A percentile compares a stretch with the other conserved stretches of the same genome.
These are phyloP conservation scores for Aspergillus japonicus DNA, from an alignment of 2,329 filamentous ascomycete genomes.

Conservation along the genomic window DNA sequence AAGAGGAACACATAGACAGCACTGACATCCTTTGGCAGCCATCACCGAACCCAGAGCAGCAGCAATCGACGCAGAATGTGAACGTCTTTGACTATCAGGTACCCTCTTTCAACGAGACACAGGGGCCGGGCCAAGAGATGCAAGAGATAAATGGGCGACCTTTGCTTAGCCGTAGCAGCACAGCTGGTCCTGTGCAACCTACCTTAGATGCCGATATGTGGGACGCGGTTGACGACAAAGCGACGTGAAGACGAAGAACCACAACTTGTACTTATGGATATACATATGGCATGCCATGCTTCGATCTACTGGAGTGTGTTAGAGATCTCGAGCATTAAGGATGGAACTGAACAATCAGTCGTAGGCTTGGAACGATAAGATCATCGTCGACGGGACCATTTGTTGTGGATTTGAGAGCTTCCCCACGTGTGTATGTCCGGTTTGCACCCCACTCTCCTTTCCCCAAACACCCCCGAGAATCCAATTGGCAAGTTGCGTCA, in stretches of 20 bases:
- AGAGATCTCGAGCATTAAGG: not conserved
- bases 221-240: not conserved
- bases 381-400: not conserved
- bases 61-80: conserved; percentile 18
- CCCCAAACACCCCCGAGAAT: not conserved
- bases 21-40: conserved; percentile 4
- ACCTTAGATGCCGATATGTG: conserved; percentile 9
- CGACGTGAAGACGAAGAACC: not conserved
- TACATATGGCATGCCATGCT: not conserved
- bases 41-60: conserved; percentile 4
- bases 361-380: not conserved
- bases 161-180: conserved; percentile 23
- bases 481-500: not conserved
- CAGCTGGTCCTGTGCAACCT: conserved; percentile 10
- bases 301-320: not conserved
- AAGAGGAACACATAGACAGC: not conserved
- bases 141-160: conserved; percentile 33
- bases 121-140: conserved; percentile 38
- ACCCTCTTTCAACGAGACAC: conserved; percentile 36
- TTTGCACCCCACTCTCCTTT: conserved; percentile 11
- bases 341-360: not conserved
- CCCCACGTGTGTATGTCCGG: conserved; percentile 15
- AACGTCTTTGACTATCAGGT: conserved; percentile 43
- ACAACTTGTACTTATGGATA: conserved; percentile 1
- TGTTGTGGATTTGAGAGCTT: not conserved